Conservation (phyloP, 345 rosid genomes). For the Brassica incana region DNA sequence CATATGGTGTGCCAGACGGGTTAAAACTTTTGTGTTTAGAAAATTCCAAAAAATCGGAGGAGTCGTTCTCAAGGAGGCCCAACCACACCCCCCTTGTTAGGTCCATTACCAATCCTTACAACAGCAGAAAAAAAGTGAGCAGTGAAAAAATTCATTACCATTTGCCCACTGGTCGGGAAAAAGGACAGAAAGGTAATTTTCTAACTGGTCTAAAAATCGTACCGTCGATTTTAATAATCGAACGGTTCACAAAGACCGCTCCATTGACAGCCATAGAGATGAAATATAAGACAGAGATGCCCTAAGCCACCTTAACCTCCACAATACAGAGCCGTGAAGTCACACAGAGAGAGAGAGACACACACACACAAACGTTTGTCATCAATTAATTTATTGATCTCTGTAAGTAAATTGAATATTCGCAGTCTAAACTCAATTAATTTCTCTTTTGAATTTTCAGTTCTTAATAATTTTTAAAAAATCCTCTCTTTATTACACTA, state of each 20-base stretch:
- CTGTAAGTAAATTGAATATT: background rate
- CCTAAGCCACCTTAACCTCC: constrained; percentile 17
- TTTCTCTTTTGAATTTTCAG: background rate
- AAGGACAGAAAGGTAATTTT: background rate
- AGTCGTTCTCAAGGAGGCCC: constrained; percentile 1
- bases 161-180: background rate
- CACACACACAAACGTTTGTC: background rate
- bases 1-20: background rate
- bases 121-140: background rate
- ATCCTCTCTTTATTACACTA: background rate
- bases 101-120: background rate
- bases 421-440: background rate
- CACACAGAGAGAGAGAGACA: background rate
- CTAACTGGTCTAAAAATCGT: background rate
- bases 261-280: background rate
- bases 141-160: background rate
- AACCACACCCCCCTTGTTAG: background rate
- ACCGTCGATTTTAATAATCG: constrained; percentile 19
- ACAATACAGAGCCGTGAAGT: constrained; percentile 6
- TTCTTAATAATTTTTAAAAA: background rate
- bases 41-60: background rate
- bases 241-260: constrained; percentile 1
- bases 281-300: constrained; percentile 13
- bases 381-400: constrained; percentile 2
- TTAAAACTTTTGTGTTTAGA: background rate